Conservation (phyloP, 2,329 filamentous ascomycete genomes). For the Gnomoniopsis smithogilvyi region DNA sequence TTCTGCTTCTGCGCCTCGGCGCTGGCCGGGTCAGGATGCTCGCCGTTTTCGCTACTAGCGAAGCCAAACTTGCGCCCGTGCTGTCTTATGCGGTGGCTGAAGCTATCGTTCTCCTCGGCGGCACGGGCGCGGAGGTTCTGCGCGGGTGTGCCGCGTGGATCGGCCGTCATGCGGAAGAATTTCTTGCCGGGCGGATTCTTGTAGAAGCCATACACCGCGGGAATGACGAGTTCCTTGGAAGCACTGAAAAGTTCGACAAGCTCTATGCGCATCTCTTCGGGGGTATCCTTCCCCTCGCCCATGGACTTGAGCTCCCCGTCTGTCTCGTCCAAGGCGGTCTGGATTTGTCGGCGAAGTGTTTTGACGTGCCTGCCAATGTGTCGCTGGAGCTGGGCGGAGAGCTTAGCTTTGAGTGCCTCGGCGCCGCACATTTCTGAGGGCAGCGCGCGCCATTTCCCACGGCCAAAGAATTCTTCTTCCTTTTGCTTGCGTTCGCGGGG, state of each 20-base stretch:
- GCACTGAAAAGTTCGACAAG: conserved; percentile 51
- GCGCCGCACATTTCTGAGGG: conserved; percentile 47
- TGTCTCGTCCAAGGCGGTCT: conserved; percentile 45
- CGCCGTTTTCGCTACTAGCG: conserved; percentile 22
- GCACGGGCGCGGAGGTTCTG: conserved; percentile 50
- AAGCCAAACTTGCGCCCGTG: conserved; percentile 49
- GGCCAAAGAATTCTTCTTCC: conserved; percentile 47
- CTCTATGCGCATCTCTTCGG: conserved; percentile 51
- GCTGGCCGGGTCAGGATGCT: conserved; percentile 24
- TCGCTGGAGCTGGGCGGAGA: conserved; percentile 47
- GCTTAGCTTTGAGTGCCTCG: conserved; percentile 42
- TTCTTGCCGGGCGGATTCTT: conserved; percentile 51
- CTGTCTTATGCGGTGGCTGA: conserved; percentile 44
- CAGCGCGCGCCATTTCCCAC: conserved; percentile 45
- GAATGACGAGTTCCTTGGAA: conserved; percentile 51
- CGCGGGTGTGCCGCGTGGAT: conserved; percentile 46
- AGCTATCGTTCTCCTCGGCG: conserved; percentile 49
- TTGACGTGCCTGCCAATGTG: conserved; percentile 52
- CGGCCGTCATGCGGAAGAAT: conserved; percentile 48
- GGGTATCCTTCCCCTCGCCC: conserved; percentile 47
- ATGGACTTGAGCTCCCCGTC: conserved; percentile 48
- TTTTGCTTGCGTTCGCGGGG: conserved; percentile 37
- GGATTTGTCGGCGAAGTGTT: conserved; percentile 47
- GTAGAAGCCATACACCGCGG: conserved; percentile 52
- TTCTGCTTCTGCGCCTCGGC: conserved; percentile 38